These are phyloP conservation scores for Botryobasidium botryosum DNA, from an alignment of 768 basidiomycete species.

Conservation along the genomic window DNA sequence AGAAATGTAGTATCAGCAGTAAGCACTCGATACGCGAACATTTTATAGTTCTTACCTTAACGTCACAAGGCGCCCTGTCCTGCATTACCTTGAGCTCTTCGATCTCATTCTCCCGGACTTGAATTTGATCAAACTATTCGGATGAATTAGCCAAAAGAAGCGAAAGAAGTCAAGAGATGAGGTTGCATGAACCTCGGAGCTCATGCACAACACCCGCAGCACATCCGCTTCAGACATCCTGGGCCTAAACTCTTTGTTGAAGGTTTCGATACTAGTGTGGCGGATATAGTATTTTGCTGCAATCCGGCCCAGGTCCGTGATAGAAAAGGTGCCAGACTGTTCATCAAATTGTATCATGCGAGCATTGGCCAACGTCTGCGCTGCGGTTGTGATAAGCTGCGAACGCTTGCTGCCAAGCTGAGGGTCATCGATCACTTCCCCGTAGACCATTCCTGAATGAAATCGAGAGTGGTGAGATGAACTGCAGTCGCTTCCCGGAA, in stretches of 20 bases:
- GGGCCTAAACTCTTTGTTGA: slow-evolving; percentile 58
- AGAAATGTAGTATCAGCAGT: not conserved
- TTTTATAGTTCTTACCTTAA: slow-evolving; percentile 35
- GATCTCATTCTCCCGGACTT: slow-evolving; percentile 77
- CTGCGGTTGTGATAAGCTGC: slow-evolving; percentile 49
- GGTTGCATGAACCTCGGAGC: slow-evolving; percentile 64
- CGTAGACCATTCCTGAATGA: slow-evolving; percentile 66
- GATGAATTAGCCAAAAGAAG: not conserved
- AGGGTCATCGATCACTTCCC: slow-evolving; percentile 51
- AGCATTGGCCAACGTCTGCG: slow-evolving; percentile 43
- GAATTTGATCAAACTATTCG: slow-evolving; percentile 79
- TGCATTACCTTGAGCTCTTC: slow-evolving; percentile 62
- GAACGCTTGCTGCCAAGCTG: slow-evolving; percentile 51
- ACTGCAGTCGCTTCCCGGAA: not conserved
- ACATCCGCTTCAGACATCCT: slow-evolving; percentile 90
- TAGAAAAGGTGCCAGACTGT: slow-evolving; percentile 37
- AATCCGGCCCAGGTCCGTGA: slow-evolving; percentile 88
- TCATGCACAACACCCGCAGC: slow-evolving; percentile 68
- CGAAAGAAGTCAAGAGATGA: not conserved
- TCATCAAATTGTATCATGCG: slow-evolving; percentile 72
- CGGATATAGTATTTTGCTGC: slow-evolving; percentile 95
- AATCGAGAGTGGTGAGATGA: slow-evolving; percentile 5
- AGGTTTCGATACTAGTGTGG: slow-evolving; percentile 69
- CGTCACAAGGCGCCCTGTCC: slow-evolving; percentile 55
- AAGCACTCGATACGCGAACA: not conserved